A percentile compares a stretch with the other conserved stretches of the same genome.
Conservation (phyloP, 2,329 filamentous ascomycete genomes). For the Trichophyton simii region DNA sequence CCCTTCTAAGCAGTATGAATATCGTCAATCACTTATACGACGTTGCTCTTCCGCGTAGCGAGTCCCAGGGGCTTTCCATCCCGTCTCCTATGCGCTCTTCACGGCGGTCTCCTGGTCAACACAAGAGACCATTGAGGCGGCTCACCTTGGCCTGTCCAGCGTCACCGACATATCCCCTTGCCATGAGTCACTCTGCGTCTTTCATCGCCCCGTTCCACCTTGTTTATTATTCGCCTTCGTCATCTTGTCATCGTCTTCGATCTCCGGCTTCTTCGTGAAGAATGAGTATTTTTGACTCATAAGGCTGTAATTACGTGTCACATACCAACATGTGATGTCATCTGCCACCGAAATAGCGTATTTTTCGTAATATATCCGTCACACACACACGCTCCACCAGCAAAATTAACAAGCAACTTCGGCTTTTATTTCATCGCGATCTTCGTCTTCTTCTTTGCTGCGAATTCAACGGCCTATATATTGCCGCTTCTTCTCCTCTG, state of each 20-base stretch:
- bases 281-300: conserved; percentile 2
- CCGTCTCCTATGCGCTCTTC: too few species aligned
- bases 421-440: neutral
- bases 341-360: neutral
- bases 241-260: neutral
- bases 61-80: too few species aligned
- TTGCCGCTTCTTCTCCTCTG: neutral
- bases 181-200: neutral
- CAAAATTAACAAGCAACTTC: neutral
- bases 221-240: neutral
- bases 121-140: too few species aligned
- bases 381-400: neutral
- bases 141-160: too few species aligned
- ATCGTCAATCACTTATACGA: too few species aligned
- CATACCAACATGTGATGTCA: neutral
- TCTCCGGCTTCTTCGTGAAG: neutral
- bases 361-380: neutral
- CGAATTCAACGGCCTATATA: neutral
- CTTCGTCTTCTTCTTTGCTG: neutral
- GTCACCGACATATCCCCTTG: too few species aligned
- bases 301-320: neutral
- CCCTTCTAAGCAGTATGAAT: too few species aligned
- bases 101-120: too few species aligned
- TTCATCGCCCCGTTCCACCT: neutral
- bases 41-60: too few species aligned